Evolutionary conservation across 805 yeast species (phyloP), one percentile per base, ranked within the genome.

Genomic region (Cyberlindnera euphorbiae): DNA sequence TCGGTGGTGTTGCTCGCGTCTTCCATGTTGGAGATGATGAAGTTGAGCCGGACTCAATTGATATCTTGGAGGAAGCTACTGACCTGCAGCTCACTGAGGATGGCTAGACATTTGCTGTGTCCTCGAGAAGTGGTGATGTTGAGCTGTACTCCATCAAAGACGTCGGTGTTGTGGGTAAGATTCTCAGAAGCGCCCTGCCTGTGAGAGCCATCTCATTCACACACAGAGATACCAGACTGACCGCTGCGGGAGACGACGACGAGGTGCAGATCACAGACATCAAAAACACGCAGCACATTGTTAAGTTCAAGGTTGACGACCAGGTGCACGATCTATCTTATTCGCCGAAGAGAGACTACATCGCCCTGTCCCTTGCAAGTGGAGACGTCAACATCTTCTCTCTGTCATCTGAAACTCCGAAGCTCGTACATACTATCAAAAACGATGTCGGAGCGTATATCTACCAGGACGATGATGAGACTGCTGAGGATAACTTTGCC

Each of bases 211-310:
- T 74, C 7, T 62, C 60, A 11, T 71, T 77, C 48, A 73, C 80
- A 16, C 83, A 82, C 46, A 75, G 72, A 33, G 87, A 82, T 0
- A 69, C 72, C 24, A 63, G 75, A 52, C 63, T 69, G 1, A 63
- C 77, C 1, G 69, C 77, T 41, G 88, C 81, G 17, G 89, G 90
- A 26, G 84, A 81, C 45, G 82, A 77, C 44, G 69, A 72, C 29
- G 76, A 76, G 37, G 56, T 82, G 28, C 62, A 65, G 3, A 51
- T 81, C 4, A 54, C 78, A 1, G 75, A 72, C 34, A 46, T 68
- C 25, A 50, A 51, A 16, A 60, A 62, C 11, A 33, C 23, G 13
- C 41, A 33, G 36, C 42, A 35, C 40, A 44, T 59, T 12, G 52
- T 56, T 11, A 62, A 55, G 23, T 55, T 67, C 25, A 59, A 56